phyloP scores from a whole-genome alignment of 345 rosid genomes.

The Mangifera indica region DNA sequence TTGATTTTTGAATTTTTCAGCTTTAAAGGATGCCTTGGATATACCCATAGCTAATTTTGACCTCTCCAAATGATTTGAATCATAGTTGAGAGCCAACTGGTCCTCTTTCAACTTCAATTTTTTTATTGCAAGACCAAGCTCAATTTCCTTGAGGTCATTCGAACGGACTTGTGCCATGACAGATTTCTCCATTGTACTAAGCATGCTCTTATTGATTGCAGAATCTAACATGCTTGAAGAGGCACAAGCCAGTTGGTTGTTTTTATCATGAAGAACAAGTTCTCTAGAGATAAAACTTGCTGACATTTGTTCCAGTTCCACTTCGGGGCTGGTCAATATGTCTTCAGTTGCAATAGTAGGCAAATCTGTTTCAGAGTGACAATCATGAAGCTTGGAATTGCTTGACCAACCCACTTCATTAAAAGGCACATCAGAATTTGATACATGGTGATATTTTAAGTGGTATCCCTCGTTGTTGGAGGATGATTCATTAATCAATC shows the following conservation, averaged over 20 bases:
- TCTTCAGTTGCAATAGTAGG: constrained; percentile 26
- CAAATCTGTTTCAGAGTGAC: constrained; percentile 32
- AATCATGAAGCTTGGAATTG: constrained; percentile 27
- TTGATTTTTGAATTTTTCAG: constrained; percentile 71
- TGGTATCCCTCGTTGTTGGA: constrained; percentile 20
- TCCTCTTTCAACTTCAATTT: constrained; percentile 52
- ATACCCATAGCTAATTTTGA: constrained; percentile 64
- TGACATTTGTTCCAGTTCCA: background rate
- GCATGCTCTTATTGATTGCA: constrained; percentile 20
- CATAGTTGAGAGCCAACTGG: constrained; percentile 46
- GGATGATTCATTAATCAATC: constrained; percentile 55
- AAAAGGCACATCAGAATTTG: constrained; percentile 20
- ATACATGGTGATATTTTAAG: constrained; percentile 26
- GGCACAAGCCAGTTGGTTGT: constrained; percentile 38
- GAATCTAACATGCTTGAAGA: constrained; percentile 33
- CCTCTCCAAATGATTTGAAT: constrained; percentile 60
- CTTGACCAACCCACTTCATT: constrained; percentile 17
- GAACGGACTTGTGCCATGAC: constrained; percentile 64
- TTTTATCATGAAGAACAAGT: constrained; percentile 34
- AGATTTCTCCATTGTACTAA: constrained; percentile 48
- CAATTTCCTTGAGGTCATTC: constrained; percentile 66
- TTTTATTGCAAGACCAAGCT: constrained; percentile 52
- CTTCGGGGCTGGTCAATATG: constrained; percentile 31
- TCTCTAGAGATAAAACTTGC: constrained; percentile 20
- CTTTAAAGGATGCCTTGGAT: constrained; percentile 63